phyloP scores from a whole-genome alignment of 345 rosid genomes.

The Arabidopsis suecica region DNA sequence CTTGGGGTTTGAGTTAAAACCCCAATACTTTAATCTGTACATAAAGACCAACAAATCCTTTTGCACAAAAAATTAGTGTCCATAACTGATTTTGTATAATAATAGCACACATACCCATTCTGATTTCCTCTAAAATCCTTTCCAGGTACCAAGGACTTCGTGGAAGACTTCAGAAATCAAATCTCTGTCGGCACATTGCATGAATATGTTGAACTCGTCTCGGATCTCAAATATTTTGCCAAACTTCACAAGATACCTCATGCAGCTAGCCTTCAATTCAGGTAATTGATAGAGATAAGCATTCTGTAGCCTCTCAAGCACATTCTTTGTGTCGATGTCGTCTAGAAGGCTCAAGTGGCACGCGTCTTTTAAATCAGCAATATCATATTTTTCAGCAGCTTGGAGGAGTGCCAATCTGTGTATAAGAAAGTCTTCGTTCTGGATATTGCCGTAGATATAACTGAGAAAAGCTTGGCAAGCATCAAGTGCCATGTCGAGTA shows the following conservation, averaged over 20 bases:
- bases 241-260: constrained; percentile 91
- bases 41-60: constrained; percentile 54
- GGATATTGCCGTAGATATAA: constrained; percentile 81
- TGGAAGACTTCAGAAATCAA: constrained; percentile 81
- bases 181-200: constrained; percentile 82
- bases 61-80: constrained; percentile 52
- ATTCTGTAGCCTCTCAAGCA: constrained; percentile 85
- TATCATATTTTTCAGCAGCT: constrained; percentile 89
- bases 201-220: constrained; percentile 75
- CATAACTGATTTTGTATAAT: constrained; percentile 47
- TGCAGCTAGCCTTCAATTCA: constrained; percentile 75
- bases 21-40: constrained; percentile 50
- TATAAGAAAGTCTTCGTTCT: constrained; percentile 66
- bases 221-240: constrained; percentile 87
- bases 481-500: constrained; percentile 81
- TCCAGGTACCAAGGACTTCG: constrained; percentile 86
- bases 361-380: constrained; percentile 78
- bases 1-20: constrained; percentile 46
- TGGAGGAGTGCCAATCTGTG: constrained; percentile 77
- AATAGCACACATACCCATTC: constrained; percentile 23
- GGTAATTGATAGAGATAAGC: constrained; percentile 70
- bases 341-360: constrained; percentile 86
- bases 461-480: constrained; percentile 79
- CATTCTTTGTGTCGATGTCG: constrained; percentile 81
- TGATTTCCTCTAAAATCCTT: constrained; percentile 66